phyloP scores from a whole-genome alignment of 495 filamentous ascomycete species.

The Penicillium desertorum region DNA sequence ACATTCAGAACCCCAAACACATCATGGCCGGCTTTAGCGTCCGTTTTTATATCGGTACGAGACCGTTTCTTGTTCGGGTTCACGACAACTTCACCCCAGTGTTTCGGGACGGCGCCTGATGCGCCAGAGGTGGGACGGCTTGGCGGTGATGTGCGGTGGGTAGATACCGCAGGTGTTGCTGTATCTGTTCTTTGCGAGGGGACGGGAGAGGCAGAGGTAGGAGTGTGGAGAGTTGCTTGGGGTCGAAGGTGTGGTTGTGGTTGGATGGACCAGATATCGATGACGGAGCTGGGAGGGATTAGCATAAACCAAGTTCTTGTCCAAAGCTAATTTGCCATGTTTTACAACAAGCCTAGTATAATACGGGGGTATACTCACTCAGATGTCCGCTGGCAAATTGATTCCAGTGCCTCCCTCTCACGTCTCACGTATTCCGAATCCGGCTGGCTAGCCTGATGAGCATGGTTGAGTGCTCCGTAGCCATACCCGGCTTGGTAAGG shows the following conservation, averaged over 20 bases:
- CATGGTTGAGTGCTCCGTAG: conserved; percentile 44
- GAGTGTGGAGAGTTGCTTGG: conserved; percentile 42
- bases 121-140: conserved; percentile 25
- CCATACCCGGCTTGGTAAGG: conserved; percentile 52
- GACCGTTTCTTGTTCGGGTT: conserved; percentile 44
- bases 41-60: conserved; percentile 30
- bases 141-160: conserved; percentile 19
- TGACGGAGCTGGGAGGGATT: conserved; percentile 37
- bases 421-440: conserved; percentile 51
- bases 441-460: conserved; percentile 43
- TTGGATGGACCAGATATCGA: conserved; percentile 53
- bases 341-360: not conserved
- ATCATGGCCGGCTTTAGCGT: conserved; percentile 30
- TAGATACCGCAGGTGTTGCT: conserved; percentile 24
- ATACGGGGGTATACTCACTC: conserved; percentile 39
- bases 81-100: conserved; percentile 51
- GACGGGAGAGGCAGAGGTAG: conserved; percentile 33
- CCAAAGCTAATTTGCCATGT: not conserved
- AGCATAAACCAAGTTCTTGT: not conserved
- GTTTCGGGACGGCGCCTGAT: conserved; percentile 38
- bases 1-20: conserved; percentile 51
- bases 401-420: conserved; percentile 53
- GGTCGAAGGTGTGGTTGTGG: conserved; percentile 51
- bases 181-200: conserved; percentile 25
- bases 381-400: conserved; percentile 53